Conservation (phyloP, 2,329 filamentous ascomycete species). For the Calonectria hawksworthii region DNA sequence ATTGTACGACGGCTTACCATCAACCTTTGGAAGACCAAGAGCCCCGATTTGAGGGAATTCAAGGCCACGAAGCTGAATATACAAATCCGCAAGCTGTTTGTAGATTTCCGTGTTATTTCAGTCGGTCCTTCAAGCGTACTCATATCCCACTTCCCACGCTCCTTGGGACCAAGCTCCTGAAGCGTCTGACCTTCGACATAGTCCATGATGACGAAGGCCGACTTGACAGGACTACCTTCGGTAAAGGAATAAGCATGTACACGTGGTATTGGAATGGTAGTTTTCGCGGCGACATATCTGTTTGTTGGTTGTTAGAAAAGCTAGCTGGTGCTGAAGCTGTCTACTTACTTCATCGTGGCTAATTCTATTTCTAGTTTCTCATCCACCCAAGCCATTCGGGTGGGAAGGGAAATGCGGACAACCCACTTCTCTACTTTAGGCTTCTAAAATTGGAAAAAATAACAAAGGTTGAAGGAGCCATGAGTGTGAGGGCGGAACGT, state of each 20-base stretch:
- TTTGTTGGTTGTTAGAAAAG: neutral
- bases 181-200: neutral
- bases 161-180: neutral
- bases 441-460: neutral
- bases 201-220: neutral
- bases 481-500: neutral
- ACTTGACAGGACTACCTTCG: neutral
- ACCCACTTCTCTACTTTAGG: neutral
- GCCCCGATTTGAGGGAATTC: neutral
- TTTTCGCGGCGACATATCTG: neutral
- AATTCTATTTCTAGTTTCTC: neutral
- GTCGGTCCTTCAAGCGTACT: neutral
- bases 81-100: neutral
- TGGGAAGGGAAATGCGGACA: neutral
- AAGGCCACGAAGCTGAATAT: neutral
- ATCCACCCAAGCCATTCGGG: neutral
- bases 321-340: neutral
- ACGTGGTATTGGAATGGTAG: neutral
- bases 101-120: neutral
- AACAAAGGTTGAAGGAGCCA: neutral
- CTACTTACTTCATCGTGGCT: neutral
- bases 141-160: neutral
- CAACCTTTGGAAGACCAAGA: neutral
- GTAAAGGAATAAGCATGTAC: neutral
- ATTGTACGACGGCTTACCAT: neutral